phyloP scores from a whole-genome alignment of 352 stramenopile genomes.

The Phytophthora cactorum region DNA sequence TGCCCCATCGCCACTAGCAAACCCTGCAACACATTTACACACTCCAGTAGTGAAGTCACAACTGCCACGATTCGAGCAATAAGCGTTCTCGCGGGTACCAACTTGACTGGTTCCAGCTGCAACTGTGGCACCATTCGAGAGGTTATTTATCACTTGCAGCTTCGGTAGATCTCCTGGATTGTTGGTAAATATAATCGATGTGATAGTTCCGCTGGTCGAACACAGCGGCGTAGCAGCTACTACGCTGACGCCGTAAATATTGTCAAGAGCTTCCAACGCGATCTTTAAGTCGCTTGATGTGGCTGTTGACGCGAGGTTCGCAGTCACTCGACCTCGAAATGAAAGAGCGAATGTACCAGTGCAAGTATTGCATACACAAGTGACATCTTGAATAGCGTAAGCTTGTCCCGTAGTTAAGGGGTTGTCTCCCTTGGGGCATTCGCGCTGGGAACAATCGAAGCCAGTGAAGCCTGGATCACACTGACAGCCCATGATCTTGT shows the following conservation, averaged over 20 bases:
- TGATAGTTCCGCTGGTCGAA: conserved; percentile 41
- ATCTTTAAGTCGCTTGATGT: conserved; percentile 44
- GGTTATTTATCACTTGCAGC: conserved; percentile 54
- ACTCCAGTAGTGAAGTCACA: conserved; percentile 68
- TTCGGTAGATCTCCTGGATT: conserved; percentile 63
- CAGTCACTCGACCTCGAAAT: conserved; percentile 66
- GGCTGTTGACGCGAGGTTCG: conserved; percentile 49
- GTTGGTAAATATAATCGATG: conserved; percentile 75
- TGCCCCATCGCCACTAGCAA: conserved; percentile 64
- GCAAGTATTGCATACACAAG: conserved; percentile 61
- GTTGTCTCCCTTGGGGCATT: conserved; percentile 69
- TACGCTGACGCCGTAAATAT: conserved; percentile 56
- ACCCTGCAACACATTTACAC: conserved; percentile 75
- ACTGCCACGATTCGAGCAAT: conserved; percentile 88
- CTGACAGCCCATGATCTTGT: conserved; percentile 83
- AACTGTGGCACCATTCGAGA: conserved; percentile 32
- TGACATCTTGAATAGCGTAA: conserved; percentile 58
- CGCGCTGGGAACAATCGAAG: conserved; percentile 67
- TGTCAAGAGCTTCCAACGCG: conserved; percentile 68
- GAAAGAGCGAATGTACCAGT: conserved; percentile 66
- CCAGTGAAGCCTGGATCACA: conserved; percentile 72
- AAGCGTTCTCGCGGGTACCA: conserved; percentile 57
- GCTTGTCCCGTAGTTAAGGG: conserved; percentile 48
- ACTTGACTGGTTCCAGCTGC: conserved; percentile 18
- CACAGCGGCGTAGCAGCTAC: conserved; percentile 36